Evolutionary conservation across 2,329 filamentous ascomycete species (phyloP).

Genomic region (Amylocarpus encephaloides): DNA sequence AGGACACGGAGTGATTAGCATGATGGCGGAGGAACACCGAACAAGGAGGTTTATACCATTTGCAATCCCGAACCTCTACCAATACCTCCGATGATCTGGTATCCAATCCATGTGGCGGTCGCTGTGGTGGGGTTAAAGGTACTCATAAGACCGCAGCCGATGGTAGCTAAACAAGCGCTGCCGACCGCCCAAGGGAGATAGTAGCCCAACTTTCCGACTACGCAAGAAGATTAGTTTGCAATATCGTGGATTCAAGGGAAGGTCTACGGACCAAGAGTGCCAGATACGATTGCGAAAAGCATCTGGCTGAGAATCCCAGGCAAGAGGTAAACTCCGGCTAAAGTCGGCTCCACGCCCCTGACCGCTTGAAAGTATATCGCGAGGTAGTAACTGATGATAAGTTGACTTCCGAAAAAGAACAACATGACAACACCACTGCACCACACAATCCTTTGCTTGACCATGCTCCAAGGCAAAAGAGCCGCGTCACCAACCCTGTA

Average conservation of each 20-base stretch:
- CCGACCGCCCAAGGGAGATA: conserved; percentile 31
- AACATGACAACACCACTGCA: conserved; percentile 12
- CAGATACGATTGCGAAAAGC: conserved; percentile 16
- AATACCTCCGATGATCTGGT: conserved; percentile 24
- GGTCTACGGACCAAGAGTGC: conserved; percentile 13
- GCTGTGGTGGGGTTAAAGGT: conserved; percentile 22
- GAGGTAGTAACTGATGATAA: conserved; percentile 37
- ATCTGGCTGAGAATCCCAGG: conserved; percentile 33
- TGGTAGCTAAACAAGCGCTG: conserved; percentile 25
- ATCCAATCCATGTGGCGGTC: conserved; percentile 22
- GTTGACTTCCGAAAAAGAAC: conserved; percentile 14
- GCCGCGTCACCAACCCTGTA: conserved; percentile 25
- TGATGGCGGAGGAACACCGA: not conserved
- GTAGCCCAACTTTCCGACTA: conserved; percentile 28
- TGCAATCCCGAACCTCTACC: conserved; percentile 21
- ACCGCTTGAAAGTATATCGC: conserved; percentile 46
- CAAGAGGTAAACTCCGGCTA: conserved; percentile 36
- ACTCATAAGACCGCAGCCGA: conserved; percentile 32
- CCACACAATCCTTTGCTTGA: conserved; percentile 21
- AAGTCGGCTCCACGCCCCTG: conserved; percentile 31
- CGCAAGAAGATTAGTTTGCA: not conserved
- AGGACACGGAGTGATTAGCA: not conserved
- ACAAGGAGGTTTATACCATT: conserved; percentile 16
- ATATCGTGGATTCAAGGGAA: not conserved
- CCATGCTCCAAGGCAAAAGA: conserved; percentile 25